Base-by-base conservation (phyloP, 176 grass and related monocot genomes). In the Eremochloa ophiuroides region DNA sequence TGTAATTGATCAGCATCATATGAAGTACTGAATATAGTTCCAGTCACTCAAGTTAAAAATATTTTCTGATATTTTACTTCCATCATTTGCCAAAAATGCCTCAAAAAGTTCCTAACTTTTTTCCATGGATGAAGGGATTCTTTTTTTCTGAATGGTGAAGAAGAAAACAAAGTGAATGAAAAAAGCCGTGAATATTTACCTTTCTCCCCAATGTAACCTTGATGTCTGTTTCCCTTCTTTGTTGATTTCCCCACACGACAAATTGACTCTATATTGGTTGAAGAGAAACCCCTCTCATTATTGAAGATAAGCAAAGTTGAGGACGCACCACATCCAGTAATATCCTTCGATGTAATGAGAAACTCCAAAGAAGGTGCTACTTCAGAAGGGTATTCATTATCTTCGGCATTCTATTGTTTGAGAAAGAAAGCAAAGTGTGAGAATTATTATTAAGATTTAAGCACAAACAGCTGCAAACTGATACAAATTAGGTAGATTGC, bases 131-230 rank as follows among this genome's bases (percentile, higher is more conserved):
- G 20, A 56, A 58, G n/a, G 22, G 8, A 20, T n/a, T 43, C 35
- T 47, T 5, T 69, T 9, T 22, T 61, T 75, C 2, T 35, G 5
- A n/a, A 47, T 23, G 40, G 0, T 62, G 8, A 30, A 17, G 20
- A 10, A n/a, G 11, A 8, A 51, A 37, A 4, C 0, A 38, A 16
- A 77, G 71, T 51, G 22, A 25, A 33, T 75, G 35, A 1, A 8
- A 39, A 66, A 13, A 87, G 35, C 33, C 42, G 4, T 12, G 43
- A 66, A 73, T 11, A 35, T 31, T 26, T 58, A 91, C 92, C 92
- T 91, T 94, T 94, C 62, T 94, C 86, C 37, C 92, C 92, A 63
- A 94, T 91, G 51, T 89, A 94, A 18, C 92, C 89, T 8, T 68
- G 68, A 2, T 86, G 66, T 11, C 92, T 75, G 6, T 66, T 83